Evolutionary conservation across 2,329 filamentous ascomycete genomes (phyloP).

Genomic region (Rhinocladiella similis): DNA sequence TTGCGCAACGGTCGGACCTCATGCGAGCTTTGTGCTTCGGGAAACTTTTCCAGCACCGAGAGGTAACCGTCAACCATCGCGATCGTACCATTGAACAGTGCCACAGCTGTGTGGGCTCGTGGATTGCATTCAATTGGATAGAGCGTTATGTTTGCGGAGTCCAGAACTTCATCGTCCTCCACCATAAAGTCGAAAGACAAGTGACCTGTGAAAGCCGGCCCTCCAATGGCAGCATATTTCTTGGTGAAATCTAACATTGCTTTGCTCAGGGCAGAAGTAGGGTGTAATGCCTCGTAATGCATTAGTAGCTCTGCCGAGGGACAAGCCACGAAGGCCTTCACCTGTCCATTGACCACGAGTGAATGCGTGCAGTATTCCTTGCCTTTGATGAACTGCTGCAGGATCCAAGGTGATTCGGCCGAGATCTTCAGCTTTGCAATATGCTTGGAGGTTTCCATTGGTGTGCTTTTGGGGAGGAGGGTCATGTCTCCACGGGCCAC

Average conservation of each 20-base stretch:
- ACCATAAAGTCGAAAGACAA: conserved; percentile 72
- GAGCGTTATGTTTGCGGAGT: conserved; percentile 35
- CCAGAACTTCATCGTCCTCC: conserved; percentile 41
- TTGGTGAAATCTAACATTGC: conserved; percentile 68
- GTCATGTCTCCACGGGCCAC: conserved; percentile 62
- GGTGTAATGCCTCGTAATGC: conserved; percentile 63
- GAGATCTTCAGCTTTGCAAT: conserved; percentile 58
- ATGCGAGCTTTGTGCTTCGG: background rate
- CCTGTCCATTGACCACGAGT: conserved; percentile 63
- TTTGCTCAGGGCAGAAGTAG: conserved; percentile 53
- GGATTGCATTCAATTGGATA: conserved; percentile 74
- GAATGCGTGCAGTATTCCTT: conserved; percentile 72
- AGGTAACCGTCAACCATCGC: conserved; percentile 55
- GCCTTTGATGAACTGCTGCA: conserved; percentile 68
- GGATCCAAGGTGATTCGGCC: conserved; percentile 58
- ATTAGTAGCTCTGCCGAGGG: conserved; percentile 63
- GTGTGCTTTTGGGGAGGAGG: conserved; percentile 58
- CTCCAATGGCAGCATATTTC: conserved; percentile 54
- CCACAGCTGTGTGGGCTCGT: conserved; percentile 66
- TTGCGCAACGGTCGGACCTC: conserved; percentile 21
- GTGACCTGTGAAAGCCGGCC: conserved; percentile 64
- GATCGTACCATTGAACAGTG: conserved; percentile 54
- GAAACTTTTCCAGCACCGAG: conserved; percentile 37
- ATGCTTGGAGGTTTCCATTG: conserved; percentile 55
- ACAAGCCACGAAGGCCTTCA: conserved; percentile 68